Percentiles rank a stretch among this genome's conserved stretches.
phyloP scores from a whole-genome alignment of 2,329 filamentous ascomycete species.

The Tolypocladium amazonense region DNA sequence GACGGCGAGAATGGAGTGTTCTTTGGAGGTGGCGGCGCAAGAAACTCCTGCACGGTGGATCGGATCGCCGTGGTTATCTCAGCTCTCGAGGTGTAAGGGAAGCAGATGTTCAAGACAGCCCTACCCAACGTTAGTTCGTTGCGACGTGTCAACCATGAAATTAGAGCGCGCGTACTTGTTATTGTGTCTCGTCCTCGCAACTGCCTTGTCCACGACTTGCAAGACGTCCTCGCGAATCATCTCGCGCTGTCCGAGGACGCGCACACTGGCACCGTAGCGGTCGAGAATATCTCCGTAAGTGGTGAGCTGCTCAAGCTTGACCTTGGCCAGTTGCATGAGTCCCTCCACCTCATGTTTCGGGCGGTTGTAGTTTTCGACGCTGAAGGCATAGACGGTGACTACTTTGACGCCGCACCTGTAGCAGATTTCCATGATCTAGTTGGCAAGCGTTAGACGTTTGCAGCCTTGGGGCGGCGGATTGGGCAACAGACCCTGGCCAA shows the following conservation, averaged over 20 bases:
- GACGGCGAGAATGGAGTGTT: constrained; percentile 75
- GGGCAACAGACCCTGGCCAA: constrained; percentile 51
- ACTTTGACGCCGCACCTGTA: constrained; percentile 96
- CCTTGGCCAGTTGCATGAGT: constrained; percentile 94
- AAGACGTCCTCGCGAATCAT: constrained; percentile 81
- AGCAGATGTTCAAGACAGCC: constrained; percentile 78
- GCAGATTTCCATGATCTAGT: constrained; percentile 85
- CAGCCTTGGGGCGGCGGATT: not conserved
- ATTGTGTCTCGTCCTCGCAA: constrained; percentile 79
- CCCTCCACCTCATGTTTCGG: constrained; percentile 95
- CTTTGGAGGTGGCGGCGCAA: constrained; percentile 54
- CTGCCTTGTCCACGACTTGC: constrained; percentile 76
- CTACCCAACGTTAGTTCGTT: constrained; percentile 20
- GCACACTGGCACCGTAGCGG: constrained; percentile 79
- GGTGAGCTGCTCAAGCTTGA: constrained; percentile 82
- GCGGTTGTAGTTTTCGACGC: constrained; percentile 97
- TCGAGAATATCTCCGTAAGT: constrained; percentile 91
- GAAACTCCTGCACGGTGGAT: constrained; percentile 79
- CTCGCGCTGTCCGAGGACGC: constrained; percentile 74
- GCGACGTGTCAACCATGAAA: too few species aligned
- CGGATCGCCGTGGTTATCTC: constrained; percentile 89
- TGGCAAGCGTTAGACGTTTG: constrained; percentile 6
- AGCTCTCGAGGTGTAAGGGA: constrained; percentile 91
- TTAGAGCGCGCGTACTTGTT: constrained; percentile 44
- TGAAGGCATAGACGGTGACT: constrained; percentile 96